Conservation (phyloP, 805 yeast genomes). For the Yamadazyma sp. region DNA sequence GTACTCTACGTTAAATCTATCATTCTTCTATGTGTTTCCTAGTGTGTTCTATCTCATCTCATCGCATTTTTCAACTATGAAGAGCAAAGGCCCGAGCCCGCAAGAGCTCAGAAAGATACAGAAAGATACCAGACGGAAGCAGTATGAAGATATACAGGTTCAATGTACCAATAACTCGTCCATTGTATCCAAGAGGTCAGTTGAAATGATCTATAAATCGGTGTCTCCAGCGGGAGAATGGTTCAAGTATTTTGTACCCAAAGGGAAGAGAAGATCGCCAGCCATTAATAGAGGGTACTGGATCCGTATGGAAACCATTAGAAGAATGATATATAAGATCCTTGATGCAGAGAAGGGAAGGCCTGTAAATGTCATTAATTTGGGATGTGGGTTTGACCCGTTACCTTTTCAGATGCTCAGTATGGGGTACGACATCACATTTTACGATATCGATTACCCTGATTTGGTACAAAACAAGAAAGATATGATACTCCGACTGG, state of each 20-base stretch:
- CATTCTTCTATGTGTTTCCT: background rate
- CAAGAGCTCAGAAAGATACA: slow-evolving; percentile 29
- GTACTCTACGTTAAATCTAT: background rate
- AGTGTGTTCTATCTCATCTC: slow-evolving; percentile 3
- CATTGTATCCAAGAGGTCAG: slow-evolving; percentile 79
- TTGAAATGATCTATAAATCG: slow-evolving; percentile 56
- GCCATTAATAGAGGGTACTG: slow-evolving; percentile 82
- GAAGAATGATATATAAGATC: slow-evolving; percentile 51
- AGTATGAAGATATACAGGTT: slow-evolving; percentile 63
- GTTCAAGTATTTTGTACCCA: slow-evolving; percentile 67
- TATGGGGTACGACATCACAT: slow-evolving; percentile 38
- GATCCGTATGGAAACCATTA: slow-evolving; percentile 73
- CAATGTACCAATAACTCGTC: slow-evolving; percentile 85
- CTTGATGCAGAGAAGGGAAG: slow-evolving; percentile 18
- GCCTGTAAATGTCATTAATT: slow-evolving; percentile 47
- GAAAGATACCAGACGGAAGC: slow-evolving; percentile 47
- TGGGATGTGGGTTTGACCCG: slow-evolving; percentile 74
- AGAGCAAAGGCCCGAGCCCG: slow-evolving; percentile 12
- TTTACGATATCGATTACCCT: slow-evolving; percentile 75
- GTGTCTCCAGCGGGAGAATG: slow-evolving; percentile 44
- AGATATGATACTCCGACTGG: slow-evolving; percentile 47
- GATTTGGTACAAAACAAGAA: slow-evolving; percentile 61
- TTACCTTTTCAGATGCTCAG: slow-evolving; percentile 40
- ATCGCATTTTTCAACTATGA: slow-evolving; percentile 4
- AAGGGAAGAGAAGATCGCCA: slow-evolving; percentile 69